These are phyloP conservation scores for Exophiala viscosa DNA, from an alignment of 2,329 filamentous ascomycete genomes.

Conservation along the genomic window DNA sequence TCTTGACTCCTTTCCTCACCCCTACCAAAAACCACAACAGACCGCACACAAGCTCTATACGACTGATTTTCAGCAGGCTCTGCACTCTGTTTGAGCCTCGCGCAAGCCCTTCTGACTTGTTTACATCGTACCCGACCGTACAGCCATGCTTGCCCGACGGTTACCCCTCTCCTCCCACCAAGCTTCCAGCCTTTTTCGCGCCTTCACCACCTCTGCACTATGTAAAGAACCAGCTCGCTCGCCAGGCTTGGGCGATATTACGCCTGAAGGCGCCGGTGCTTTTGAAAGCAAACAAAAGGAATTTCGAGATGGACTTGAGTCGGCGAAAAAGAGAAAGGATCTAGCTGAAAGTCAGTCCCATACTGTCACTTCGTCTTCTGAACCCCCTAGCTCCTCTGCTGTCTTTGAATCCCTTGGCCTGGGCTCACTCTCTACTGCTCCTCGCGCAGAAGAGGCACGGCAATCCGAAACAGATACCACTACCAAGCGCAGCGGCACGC, in stretches of 20 bases:
- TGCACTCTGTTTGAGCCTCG: not conserved
- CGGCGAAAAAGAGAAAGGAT: conserved; percentile 71
- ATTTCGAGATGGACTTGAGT: conserved; percentile 77
- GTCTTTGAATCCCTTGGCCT: conserved; percentile 46
- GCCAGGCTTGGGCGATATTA: conserved; percentile 85
- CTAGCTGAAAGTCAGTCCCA: conserved; percentile 76
- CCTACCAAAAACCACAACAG: not conserved
- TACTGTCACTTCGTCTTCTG: conserved; percentile 44
- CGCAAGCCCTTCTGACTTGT: conserved; percentile 9
- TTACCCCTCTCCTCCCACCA: conserved; percentile 45
- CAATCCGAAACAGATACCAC: conserved; percentile 56
- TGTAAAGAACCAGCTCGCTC: conserved; percentile 43
- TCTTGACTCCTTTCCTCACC: not conserved
- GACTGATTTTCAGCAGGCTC: not conserved
- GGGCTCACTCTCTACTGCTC: conserved; percentile 58
- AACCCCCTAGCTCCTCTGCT: conserved; percentile 36
- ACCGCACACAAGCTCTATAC: not conserved
- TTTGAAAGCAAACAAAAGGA: conserved; percentile 82
- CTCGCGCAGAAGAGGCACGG: conserved; percentile 54
- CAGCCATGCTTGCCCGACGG: conserved; percentile 44
- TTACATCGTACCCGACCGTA: conserved; percentile 1
- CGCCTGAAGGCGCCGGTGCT: conserved; percentile 62
- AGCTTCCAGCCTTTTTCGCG: conserved; percentile 50
- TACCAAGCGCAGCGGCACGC: conserved; percentile 66
- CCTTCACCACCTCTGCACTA: conserved; percentile 56